phyloP scores from a whole-genome alignment of 2,329 filamentous ascomycete genomes.

The Phaeomoniella chlamydospora region DNA sequence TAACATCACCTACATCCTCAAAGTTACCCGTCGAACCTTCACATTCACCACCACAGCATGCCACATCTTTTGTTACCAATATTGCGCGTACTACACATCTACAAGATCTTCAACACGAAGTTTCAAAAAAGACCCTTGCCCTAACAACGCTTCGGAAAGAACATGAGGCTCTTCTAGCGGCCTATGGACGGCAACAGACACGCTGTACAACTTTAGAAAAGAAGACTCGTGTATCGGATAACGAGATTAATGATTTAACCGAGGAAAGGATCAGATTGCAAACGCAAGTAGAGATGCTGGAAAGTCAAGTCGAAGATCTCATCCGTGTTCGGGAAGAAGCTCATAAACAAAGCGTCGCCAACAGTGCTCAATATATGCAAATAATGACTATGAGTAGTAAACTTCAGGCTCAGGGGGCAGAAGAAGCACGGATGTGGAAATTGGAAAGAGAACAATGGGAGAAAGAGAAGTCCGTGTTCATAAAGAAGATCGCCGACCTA shows the following conservation, averaged over 20 bases:
- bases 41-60: not conserved
- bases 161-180: conserved; percentile 36
- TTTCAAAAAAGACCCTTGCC: conserved; percentile 37
- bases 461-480: conserved; percentile 19
- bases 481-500: conserved; percentile 19
- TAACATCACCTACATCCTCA: too few relatives aligned
- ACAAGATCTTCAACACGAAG: conserved; percentile 37
- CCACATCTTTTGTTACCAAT: conserved; percentile 5
- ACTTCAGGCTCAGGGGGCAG: conserved; percentile 26
- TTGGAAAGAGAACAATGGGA: conserved; percentile 20
- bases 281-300: conserved; percentile 30
- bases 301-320: conserved; percentile 33
- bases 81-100: conserved; percentile 24
- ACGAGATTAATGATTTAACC: conserved; percentile 35
- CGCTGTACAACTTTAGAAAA: conserved; percentile 35
- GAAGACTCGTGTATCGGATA: conserved; percentile 34
- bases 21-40: not conserved
- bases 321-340: conserved; percentile 32
- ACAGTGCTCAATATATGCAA: conserved; percentile 33
- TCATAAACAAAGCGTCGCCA: conserved; percentile 23
- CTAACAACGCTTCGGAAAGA: conserved; percentile 39
- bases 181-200: conserved; percentile 33
- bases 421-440: conserved; percentile 26
- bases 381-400: conserved; percentile 35
- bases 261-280: conserved; percentile 35